These are phyloP conservation scores for Roridomyces roridus DNA, from an alignment of 768 basidiomycete genomes.

Conservation along the genomic window DNA sequence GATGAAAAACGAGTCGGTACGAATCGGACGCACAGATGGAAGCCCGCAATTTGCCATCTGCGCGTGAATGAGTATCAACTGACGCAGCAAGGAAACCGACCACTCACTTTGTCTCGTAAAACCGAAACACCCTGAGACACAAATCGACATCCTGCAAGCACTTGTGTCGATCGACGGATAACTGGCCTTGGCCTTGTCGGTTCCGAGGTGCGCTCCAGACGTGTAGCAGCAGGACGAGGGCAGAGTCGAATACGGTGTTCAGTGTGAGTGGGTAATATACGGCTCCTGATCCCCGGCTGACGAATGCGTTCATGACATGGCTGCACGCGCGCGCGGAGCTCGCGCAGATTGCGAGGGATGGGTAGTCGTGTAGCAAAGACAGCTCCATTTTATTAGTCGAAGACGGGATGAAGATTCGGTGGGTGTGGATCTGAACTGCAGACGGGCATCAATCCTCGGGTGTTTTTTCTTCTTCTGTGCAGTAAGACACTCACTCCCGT, in stretches of 20 bases:
- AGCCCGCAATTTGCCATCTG: too few relatives aligned
- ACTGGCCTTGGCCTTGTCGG: neutral
- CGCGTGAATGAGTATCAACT: too few relatives aligned
- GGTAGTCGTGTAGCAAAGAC: slow-evolving; percentile 33
- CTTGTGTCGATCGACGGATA: slow-evolving; percentile 1
- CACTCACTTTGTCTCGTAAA: too few relatives aligned
- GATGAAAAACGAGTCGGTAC: too few relatives aligned
- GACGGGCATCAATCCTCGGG: neutral
- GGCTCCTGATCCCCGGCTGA: neutral
- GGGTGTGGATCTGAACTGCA: slow-evolving; percentile 59
- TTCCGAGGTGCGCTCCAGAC: slow-evolving; percentile 9
- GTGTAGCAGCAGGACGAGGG: slow-evolving; percentile 4
- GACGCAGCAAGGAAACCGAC: neutral
- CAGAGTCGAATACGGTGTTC: slow-evolving; percentile 1
- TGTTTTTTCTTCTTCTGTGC: neutral
- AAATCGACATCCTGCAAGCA: slow-evolving; percentile 6
- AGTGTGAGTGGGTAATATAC: neutral
- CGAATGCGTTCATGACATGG: slow-evolving; percentile 57
- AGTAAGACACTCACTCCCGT: too few relatives aligned
- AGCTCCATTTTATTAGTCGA: slow-evolving; percentile 27
- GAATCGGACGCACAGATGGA: too few relatives aligned
- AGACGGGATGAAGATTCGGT: slow-evolving; percentile 70
- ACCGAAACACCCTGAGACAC: too few relatives aligned
- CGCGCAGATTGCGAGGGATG: slow-evolving; percentile 72
- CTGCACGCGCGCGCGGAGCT: slow-evolving; percentile 71